Conservation (phyloP, 495 filamentous ascomycete genomes). For the Podospora anserina region DNA sequence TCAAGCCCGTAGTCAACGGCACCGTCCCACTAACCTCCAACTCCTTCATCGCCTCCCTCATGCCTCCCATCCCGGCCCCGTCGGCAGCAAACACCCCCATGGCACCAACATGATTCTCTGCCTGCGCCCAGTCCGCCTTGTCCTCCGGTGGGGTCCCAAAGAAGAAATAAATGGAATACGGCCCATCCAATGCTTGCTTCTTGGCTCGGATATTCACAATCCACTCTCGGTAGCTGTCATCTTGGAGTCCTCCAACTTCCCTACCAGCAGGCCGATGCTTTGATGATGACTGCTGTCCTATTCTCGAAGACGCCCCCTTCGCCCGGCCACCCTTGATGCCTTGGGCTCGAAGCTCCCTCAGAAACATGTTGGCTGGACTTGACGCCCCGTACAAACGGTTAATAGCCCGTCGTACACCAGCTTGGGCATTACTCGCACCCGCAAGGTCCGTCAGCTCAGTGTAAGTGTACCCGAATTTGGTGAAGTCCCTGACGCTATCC, state of each 20-base stretch:
- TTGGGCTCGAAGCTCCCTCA: conserved; percentile 17
- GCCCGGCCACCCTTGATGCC: conserved; percentile 10
- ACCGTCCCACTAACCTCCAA: conserved; percentile 50
- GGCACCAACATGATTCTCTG: conserved; percentile 51
- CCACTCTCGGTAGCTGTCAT: conserved; percentile 51
- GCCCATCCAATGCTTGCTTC: conserved; percentile 53
- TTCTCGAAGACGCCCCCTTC: neutral
- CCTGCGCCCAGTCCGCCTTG: conserved; percentile 40
- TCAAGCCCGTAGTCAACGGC: conserved; percentile 54
- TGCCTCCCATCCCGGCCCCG: conserved; percentile 15
- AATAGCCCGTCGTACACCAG: conserved; percentile 43
- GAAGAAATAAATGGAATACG: conserved; percentile 61
- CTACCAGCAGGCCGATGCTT: neutral
- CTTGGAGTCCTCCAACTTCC: conserved; percentile 18
- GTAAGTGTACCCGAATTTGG: conserved; percentile 60
- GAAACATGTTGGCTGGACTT: conserved; percentile 38
- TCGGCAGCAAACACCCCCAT: conserved; percentile 51
- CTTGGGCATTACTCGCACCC: conserved; percentile 26
- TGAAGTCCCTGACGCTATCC: conserved; percentile 41
- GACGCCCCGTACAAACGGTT: conserved; percentile 54
- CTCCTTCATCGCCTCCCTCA: conserved; percentile 11
- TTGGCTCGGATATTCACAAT: conserved; percentile 56
- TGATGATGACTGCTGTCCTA: neutral
- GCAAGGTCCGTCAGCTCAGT: conserved; percentile 43
- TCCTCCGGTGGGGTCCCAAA: conserved; percentile 48